Conservation (phyloP, 805 yeast species). For the Kuraishia ogatae region DNA sequence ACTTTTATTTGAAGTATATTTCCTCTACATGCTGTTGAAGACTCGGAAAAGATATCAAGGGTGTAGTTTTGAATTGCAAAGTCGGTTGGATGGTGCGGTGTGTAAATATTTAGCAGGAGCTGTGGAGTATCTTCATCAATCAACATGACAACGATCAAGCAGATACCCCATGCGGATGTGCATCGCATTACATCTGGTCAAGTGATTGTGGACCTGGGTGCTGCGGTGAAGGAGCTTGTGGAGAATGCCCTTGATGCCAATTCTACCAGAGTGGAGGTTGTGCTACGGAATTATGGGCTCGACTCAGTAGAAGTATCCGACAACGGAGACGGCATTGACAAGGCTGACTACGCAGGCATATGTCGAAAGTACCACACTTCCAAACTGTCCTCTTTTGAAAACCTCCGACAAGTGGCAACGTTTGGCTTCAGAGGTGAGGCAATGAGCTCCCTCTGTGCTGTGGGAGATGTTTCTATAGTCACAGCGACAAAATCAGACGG, state of each 20-base stretch:
- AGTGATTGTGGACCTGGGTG: slow-evolving; percentile 71
- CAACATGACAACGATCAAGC: not conserved
- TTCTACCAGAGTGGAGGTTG: slow-evolving; percentile 58
- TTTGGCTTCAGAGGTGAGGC: slow-evolving; percentile 83
- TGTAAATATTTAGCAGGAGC: too few relatives aligned
- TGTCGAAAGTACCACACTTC: slow-evolving; percentile 65
- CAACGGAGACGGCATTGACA: slow-evolving; percentile 57
- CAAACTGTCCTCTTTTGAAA: slow-evolving; percentile 49
- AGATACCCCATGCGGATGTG: slow-evolving; percentile 34
- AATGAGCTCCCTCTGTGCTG: slow-evolving; percentile 56
- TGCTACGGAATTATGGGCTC: slow-evolving; percentile 63
- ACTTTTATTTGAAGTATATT: too few relatives aligned
- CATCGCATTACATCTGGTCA: slow-evolving; percentile 87
- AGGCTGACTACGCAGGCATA: slow-evolving; percentile 40
- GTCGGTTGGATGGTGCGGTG: too few relatives aligned
- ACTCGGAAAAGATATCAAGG: too few relatives aligned
- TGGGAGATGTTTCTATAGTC: slow-evolving; percentile 36
- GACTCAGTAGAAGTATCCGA: slow-evolving; percentile 62
- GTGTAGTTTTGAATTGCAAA: too few relatives aligned
- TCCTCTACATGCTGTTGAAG: too few relatives aligned
- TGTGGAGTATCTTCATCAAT: too few relatives aligned
- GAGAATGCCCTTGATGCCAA: slow-evolving; percentile 84
- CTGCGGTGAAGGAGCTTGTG: slow-evolving; percentile 76
- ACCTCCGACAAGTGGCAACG: slow-evolving; percentile 39
- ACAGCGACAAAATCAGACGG: slow-evolving; percentile 39